A percentile compares a stretch with the other conserved stretches of the same genome.
Conservation (phyloP, 352 stramenopile genomes). For the Globisporangium perplexum region DNA sequence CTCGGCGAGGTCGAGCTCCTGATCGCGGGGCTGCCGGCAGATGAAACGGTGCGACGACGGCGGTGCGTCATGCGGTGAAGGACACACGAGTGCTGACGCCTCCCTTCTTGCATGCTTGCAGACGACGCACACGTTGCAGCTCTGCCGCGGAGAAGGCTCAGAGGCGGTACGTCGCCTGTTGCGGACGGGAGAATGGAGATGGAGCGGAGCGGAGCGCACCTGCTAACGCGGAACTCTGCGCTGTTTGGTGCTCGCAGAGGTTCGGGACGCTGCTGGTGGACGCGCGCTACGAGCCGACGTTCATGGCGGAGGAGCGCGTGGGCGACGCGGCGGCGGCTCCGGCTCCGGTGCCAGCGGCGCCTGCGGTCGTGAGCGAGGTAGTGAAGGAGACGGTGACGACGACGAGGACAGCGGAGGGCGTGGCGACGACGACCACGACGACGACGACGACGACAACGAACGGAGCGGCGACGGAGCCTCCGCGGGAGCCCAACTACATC, state of each 20-base stretch:
- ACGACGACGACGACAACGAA: constrained; percentile 11
- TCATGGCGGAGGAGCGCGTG: constrained; percentile 13
- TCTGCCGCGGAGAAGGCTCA: constrained; percentile 12
- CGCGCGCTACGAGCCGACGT: constrained; percentile 40
- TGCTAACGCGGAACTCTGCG: neutral
- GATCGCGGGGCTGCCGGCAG: constrained; percentile 26
- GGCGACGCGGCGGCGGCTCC: constrained; percentile 3
- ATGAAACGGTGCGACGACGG: constrained; percentile 21
- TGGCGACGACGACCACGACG: constrained; percentile 9
- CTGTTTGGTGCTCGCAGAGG: constrained; percentile 3
- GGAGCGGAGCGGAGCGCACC: too few relatives aligned
- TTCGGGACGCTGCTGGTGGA: constrained; percentile 21
- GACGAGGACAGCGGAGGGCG: constrained; percentile 7
- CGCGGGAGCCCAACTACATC: constrained; percentile 39
- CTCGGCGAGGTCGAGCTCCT: constrained; percentile 32
- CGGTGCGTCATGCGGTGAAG: too few relatives aligned
- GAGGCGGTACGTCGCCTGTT: constrained; percentile 2
- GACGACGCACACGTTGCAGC: constrained; percentile 22
- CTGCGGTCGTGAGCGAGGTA: constrained; percentile 6
- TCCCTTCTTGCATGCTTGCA: constrained; percentile 6
- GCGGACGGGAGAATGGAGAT: too few relatives aligned
- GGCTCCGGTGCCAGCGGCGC: neutral
- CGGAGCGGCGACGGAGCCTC: neutral
- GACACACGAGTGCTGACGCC: too few relatives aligned
- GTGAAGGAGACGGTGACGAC: constrained; percentile 8